Base-by-base conservation (phyloP, 1,139 yeast species). In the Diutina siamensis region DNA sequence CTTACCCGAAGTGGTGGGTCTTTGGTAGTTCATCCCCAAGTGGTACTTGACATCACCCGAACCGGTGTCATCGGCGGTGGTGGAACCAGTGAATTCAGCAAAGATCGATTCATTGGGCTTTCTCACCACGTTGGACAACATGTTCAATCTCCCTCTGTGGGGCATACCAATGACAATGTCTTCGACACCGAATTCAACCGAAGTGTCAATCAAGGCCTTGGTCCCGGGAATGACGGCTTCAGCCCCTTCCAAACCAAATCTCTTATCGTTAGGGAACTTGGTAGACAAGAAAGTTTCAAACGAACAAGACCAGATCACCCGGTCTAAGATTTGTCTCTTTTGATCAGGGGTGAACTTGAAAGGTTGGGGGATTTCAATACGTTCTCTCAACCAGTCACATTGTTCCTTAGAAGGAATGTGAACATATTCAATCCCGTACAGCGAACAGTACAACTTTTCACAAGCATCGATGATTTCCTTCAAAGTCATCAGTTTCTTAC, bases 31-130 rank as follows among this genome's bases (percentile, higher is more conserved):
- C 95, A 94, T 92, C 74, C 99, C 99, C 69, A 92, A 77, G 67
- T 92, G 99, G 73, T 92, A 94, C 69, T 92, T 94, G 61, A 92
- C 99, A 71, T 92, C 98, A 69, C 99, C 99, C 31, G 96, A 86
- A 56, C 98, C 98, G 21, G 28, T 17, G 66, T 83, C 89, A 60
- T 82, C 85, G 55, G 82, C 77, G 58, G 80, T 80, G 58, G 83
- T 78, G 27, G 95, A 84, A 53, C 98, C 98, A 48, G 92, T 75
- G 65, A 92, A 92, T 71, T 92, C 99, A 46, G 94, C 82, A 66
- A 92, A 92, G 62, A 92, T 94, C 44, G 96, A 87, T 73, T 92
- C 97, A 63, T 92, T 89, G 59, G 98, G 97, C 67, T 92, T 92
- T 72, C 98, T 85, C 46, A 92, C 97, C 59, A 92, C 98, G 69